These are phyloP conservation scores for Thielaviopsis euricoi DNA, from an alignment of 2,329 filamentous ascomycete species.

Conservation along the genomic window DNA sequence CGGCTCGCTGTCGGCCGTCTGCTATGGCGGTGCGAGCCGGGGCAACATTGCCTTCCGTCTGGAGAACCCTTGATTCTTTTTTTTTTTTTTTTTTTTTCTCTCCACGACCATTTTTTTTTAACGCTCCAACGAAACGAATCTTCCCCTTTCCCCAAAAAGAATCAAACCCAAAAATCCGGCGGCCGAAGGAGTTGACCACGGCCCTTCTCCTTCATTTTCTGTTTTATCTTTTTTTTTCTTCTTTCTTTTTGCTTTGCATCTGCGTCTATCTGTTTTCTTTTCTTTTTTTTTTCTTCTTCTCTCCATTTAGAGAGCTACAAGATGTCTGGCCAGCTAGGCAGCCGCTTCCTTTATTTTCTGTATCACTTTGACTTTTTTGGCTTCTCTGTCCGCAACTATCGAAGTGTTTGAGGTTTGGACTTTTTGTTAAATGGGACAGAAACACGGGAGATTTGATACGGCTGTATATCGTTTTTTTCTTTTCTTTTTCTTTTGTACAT, in stretches of 20 bases:
- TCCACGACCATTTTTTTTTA: no score
- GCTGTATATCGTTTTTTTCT: neutral
- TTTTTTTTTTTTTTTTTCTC: no score
- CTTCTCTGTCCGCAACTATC: neutral
- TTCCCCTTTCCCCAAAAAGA: no score
- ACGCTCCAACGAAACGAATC: no score
- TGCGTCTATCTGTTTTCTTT: neutral
- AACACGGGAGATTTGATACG: no score
- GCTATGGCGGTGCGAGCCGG: constrained; percentile 29
- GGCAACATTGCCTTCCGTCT: constrained; percentile 30
- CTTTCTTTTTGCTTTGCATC: neutral
- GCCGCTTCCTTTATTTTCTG: neutral
- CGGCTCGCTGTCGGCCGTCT: constrained; percentile 30
- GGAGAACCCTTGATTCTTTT: constrained; percentile 10
- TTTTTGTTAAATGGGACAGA: no score
- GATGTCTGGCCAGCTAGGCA: neutral
- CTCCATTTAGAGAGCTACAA: neutral
- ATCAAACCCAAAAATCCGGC: no score
- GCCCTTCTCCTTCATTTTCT: no score
- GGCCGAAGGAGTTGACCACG: no score
- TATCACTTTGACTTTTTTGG: neutral
- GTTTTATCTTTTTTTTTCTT: neutral
- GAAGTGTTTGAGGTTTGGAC: constrained; percentile 5
- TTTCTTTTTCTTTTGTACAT: neutral
- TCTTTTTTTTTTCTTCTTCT: neutral